Evolutionary conservation across 1,139 yeast genomes (phyloP).

Genomic region (Blastobotrys buckinghamii): DNA sequence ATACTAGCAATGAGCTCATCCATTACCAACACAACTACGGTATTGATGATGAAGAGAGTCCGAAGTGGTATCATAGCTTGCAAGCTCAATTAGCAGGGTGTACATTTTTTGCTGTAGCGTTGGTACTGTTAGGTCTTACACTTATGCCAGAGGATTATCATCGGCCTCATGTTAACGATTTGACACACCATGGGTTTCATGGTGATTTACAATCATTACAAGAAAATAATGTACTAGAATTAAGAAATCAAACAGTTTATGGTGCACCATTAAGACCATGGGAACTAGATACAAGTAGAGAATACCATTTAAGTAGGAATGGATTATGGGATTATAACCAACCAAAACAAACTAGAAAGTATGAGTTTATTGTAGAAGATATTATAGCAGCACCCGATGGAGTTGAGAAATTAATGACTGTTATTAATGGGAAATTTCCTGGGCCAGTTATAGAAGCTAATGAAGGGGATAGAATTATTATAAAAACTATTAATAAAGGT

Average conservation of each 20-base stretch:
- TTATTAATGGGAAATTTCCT: conserved; percentile 72
- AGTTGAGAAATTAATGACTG: conserved; percentile 47
- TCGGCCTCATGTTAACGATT: background rate
- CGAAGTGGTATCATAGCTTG: background rate
- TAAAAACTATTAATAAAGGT: conserved; percentile 59
- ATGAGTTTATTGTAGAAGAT: conserved; percentile 61
- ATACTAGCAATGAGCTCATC: background rate
- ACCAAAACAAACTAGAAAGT: conserved; percentile 31
- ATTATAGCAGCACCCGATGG: conserved; percentile 66
- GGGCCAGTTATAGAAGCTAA: conserved; percentile 62
- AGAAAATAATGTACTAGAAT: background rate
- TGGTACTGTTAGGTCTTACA: background rate
- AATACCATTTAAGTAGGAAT: conserved; percentile 23
- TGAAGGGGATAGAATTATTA: conserved; percentile 57
- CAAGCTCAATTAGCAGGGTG: background rate
- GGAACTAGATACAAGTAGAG: conserved; percentile 29
- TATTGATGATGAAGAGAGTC: background rate
- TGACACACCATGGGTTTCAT: background rate
- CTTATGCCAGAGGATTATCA: background rate
- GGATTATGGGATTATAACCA: conserved; percentile 15
- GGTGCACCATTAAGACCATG: conserved; percentile 23
- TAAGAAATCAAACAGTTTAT: conserved; percentile 15
- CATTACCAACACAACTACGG: background rate
- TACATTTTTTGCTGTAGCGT: background rate
- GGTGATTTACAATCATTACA: conserved; percentile 4